phyloP scores from a whole-genome alignment of 2,329 filamentous ascomycete genomes.

The Trichoderma aggressivum region DNA sequence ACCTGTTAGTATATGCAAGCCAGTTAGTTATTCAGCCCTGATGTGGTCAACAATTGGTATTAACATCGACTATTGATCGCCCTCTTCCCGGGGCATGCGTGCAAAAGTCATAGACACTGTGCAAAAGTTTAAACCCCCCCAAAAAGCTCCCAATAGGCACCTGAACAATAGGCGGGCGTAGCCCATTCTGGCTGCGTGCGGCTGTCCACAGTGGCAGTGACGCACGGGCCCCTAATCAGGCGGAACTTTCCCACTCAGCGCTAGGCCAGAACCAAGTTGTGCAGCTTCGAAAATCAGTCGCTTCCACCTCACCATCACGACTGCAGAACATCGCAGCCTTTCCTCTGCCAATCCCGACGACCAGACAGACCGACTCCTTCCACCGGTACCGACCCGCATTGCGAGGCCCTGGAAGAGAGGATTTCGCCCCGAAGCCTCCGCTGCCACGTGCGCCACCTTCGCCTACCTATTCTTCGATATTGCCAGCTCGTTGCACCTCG shows the following conservation, averaged over 20 bases:
- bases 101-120: slow-evolving; percentile 2
- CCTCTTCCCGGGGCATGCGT: neutral
- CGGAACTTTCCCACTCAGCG: slow-evolving; percentile 22
- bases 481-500: slow-evolving; percentile 3
- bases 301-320: slow-evolving; percentile 28
- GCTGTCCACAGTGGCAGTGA: slow-evolving; percentile 9
- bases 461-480: neutral
- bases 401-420: slow-evolving; percentile 22
- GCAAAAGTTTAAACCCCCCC: neutral
- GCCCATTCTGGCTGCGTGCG: neutral
- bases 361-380: slow-evolving; percentile 23
- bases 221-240: slow-evolving; percentile 16
- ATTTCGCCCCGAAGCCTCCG: slow-evolving; percentile 10
- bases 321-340: slow-evolving; percentile 26
- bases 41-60: neutral
- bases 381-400: slow-evolving; percentile 19
- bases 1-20: neutral
- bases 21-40: neutral
- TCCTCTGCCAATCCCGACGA: slow-evolving; percentile 19
- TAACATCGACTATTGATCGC: neutral
- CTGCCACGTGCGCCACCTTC: neutral
- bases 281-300: slow-evolving; percentile 32
- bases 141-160: neutral
- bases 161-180: neutral
- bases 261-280: slow-evolving; percentile 35